Base-by-base conservation (phyloP, 2,329 filamentous ascomycete species). In the Cordyceps cateniannulata region DNA sequence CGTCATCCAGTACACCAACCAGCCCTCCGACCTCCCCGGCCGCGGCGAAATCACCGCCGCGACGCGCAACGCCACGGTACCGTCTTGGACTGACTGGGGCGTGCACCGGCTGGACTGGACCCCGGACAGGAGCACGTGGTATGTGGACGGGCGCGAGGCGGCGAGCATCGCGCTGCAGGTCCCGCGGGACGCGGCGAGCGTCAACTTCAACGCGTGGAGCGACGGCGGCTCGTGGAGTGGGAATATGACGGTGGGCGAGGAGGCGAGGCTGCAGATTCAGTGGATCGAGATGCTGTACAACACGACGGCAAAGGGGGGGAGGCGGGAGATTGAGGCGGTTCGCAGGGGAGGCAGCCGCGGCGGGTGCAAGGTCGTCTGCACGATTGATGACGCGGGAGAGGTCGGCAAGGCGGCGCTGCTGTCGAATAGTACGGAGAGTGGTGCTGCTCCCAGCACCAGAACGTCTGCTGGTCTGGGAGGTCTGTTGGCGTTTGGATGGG, bases 201-300 rank as follows among this genome's bases (percentile, higher is more conserved):
- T 87, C 53, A 77, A 84, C 32, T 73, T 87, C 66, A 87, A 86
- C 66, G 77, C 82, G 52, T 87, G 84, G 84, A 81, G 81, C 60
- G 79, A 86, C 63, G 84, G 84, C 22, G 83, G 84, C 5, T 72
- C 73, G 52, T 87, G 83, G 84, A 80, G 79, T 49, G 84, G 83
- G 12, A 80, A 82, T 57, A 86, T 87, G 85, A 77, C 5, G 67
- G 25, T 76, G 5, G 73, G 75, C 3, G 74, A 72, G 12, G 75
- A 76, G 49, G 83, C 84, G 0, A 79, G 77, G 63, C 73, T 87
- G 66, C 81, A 87, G 66, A 77, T 87, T 20, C 80, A 85, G 72
- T 87, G 83, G 84, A 79, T 86, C 49, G 82, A 87, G 66, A 76
- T 87, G 71, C 76, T 83, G 24, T 86, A 81, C 66, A 82, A 83